Evolutionary conservation across 2,329 filamentous ascomycete genomes (phyloP).

Genomic region (Fusarium hostae): DNA sequence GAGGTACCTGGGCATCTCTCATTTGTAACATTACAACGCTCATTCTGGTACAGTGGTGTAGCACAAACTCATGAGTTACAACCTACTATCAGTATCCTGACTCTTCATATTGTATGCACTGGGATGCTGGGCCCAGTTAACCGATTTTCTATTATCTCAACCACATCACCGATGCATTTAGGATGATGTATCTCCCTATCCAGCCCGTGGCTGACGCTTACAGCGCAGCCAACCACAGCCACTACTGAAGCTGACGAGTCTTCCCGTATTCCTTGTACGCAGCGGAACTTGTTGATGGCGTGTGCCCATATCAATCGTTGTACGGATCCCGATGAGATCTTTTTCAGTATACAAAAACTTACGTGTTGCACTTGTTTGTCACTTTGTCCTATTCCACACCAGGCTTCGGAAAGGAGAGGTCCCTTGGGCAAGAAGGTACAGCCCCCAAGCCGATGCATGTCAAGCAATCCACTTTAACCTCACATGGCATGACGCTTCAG

Average conservation of each 20-base stretch:
- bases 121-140: background rate
- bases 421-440: background rate
- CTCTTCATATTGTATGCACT: background rate
- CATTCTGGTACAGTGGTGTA: slow-evolving; percentile 2
- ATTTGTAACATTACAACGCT: background rate
- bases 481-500: background rate
- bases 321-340: slow-evolving; percentile 5
- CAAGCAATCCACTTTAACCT: background rate
- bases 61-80: background rate
- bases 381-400: background rate
- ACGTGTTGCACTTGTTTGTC: background rate
- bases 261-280: slow-evolving; percentile 18
- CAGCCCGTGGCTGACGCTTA: slow-evolving; percentile 22
- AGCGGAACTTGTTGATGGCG: slow-evolving; percentile 17
- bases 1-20: background rate
- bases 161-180: background rate
- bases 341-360: background rate
- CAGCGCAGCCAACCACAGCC: slow-evolving; percentile 22
- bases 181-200: background rate
- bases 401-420: background rate
- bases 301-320: background rate
- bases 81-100: background rate
- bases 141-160: background rate
- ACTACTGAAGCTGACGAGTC: slow-evolving; percentile 33
- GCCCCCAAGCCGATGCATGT: background rate